Evolutionary conservation across 495 filamentous ascomycete species (phyloP), one percentile per base, ranked within the genome.

Genomic region (Podospora tetraspora): DNA sequence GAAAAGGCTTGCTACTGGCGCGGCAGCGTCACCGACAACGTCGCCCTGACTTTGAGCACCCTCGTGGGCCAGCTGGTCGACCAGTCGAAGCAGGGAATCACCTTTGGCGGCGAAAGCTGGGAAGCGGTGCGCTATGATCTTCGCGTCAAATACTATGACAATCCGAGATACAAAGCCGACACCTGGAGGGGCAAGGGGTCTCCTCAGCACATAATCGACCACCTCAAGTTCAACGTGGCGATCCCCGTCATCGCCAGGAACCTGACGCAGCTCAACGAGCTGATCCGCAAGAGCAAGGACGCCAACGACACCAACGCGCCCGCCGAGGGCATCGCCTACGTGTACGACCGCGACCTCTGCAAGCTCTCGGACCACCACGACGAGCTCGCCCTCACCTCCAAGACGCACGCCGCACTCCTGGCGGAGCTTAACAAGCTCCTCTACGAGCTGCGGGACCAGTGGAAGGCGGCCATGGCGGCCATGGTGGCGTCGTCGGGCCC

Each of bases 31-130:
- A 73, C 83, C 57, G 82, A 87, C 32, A 65, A 77, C 0, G 70
- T 74, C 2, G 88, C 90, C 1, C 82, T 89, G 22, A 78, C 84
- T 19, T 75, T 96, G 3, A 89, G 88, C 59, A 84, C 83, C 25
- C 83, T 97, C 0, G 86, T 96, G 10, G 90, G 92, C 59, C 81
- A 90, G 43, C 79, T 98, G 5, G 92, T 97, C 6, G 94, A 98
- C 72, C 86, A 89, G 16, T 83, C 86, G 16, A 98, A 97, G 73
- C 87, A 90, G 52, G 93, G 94, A 11, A 84, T 88, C 62, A 78
- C 80, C n/a, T 90, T 96, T 34, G 84, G 80, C 22, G 80, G 86
- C 12, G 74, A 81, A 0, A 82, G 85, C 27, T 92, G 86, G 85
- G 67, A 80, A 3, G 58, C 71, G 27, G 83, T 88, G 34, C 81